These are phyloP conservation scores for Blastocystis sp. DNA, from an alignment of 352 stramenopile species.

Conservation along the genomic window DNA sequence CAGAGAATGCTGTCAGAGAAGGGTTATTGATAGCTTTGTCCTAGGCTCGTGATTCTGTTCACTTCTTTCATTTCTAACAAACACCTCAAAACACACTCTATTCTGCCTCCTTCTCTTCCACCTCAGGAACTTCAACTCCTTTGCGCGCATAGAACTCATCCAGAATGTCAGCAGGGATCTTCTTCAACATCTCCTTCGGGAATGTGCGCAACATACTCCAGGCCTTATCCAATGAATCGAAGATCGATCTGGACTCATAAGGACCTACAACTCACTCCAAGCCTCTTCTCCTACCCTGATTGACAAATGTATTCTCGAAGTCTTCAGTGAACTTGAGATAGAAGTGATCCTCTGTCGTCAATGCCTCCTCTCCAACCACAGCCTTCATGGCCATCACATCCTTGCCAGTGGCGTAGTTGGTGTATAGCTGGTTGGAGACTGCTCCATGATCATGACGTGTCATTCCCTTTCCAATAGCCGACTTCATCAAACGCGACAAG, in stretches of 20 bases:
- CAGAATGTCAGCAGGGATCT: constrained; percentile 97
- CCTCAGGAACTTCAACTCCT: neutral
- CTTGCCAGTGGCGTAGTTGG: constrained; percentile 86
- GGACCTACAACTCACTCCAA: constrained; percentile 72
- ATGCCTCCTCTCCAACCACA: constrained; percentile 96
- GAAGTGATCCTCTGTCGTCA: constrained; percentile 96
- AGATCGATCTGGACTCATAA: constrained; percentile 96
- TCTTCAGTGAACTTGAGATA: constrained; percentile 98
- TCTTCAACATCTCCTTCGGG: constrained; percentile 97
- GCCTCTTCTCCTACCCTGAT: constrained; percentile 76
- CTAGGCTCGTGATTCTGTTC: neutral
- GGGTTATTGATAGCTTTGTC: too few relatives aligned
- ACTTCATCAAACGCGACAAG: constrained; percentile 98
- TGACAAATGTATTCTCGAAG: constrained; percentile 97
- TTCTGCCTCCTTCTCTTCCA: neutral
- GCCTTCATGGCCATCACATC: constrained; percentile 99
- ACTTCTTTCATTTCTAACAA: neutral
- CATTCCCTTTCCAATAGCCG: constrained; percentile 97
- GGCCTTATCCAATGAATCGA: constrained; percentile 94
- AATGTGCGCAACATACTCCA: constrained; percentile 97
- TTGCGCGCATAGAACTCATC: constrained; percentile 90
- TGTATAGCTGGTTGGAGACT: constrained; percentile 97
- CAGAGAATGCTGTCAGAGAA: neutral
- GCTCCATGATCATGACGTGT: constrained; percentile 94
- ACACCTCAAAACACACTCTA: neutral